Base-by-base conservation (phyloP, 768 basidiomycete genomes). In the Tulasnella sp. region DNA sequence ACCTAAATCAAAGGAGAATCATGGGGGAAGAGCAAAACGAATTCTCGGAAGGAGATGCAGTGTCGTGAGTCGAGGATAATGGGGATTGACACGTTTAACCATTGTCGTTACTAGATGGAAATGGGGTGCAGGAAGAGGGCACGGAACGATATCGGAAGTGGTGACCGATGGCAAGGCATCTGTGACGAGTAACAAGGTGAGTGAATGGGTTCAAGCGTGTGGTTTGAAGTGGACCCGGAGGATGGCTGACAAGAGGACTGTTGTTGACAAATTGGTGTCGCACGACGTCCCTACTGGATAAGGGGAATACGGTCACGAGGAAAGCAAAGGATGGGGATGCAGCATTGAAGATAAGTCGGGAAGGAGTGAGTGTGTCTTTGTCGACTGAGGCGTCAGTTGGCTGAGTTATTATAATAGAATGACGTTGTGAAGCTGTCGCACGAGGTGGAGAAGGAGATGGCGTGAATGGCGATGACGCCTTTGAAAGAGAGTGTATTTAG, bases 371-470 rank as follows among this genome's bases (percentile, higher is more conserved):
- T 68, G 2, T 28, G 54, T 29, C 33, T 16, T 24, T 5, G 10
- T 48, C 33, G 33, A 35, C 12, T 13, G 31, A 15, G 28, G n/a
- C 24, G 24, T 9, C 29, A 34, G 20, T 19, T 32, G 37, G 19
- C 7, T 10, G 34, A 31, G 27, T 16, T 42, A 2, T 25, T 9
- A 20, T 15, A 13, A 19, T 27, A 75, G 71, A 75, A 73, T 50
- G 66, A 74, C 54, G 71, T 72, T 2, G 72, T 74, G 41, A 75
- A 75, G 66, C 62, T 71, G 6, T 71, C 72, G 0, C 71, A 73
- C 51, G 72, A 75, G 60, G 54, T 76, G 55, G 70, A 72, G 34
- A 66, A 70, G 53, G 67, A 68, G 10, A 67, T 68, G 39, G 60
- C 66, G 6, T 40, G 39, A 40, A 40, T n/a, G n/a, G n/a, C n/a